Evolutionary conservation across 116 monocot genomes (phyloP).

Genomic region (Thalassia testudinum): DNA sequence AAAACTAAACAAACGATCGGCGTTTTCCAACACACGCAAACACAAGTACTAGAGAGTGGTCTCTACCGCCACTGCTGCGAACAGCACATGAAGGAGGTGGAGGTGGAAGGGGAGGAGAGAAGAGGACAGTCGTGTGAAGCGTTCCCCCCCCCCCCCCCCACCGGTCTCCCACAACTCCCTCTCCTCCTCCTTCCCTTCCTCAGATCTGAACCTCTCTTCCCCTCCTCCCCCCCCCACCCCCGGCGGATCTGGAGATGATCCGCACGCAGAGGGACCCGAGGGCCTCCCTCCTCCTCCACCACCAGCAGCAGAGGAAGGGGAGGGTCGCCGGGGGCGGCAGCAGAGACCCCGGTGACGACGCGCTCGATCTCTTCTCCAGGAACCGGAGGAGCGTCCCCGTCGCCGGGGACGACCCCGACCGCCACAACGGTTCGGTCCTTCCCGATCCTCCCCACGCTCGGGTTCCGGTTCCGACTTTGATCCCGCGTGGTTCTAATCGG

Average conservation of each 20-base stretch:
- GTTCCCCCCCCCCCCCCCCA: neutral
- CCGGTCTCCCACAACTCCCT: neutral
- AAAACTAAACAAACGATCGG: no score
- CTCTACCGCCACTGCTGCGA: no score
- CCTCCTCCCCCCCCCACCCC: no score
- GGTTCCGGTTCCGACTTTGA: no score
- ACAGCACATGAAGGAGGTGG: no score
- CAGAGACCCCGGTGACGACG: neutral
- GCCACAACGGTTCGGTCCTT: no score
- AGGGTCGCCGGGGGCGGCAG: neutral
- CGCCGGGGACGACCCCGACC: neutral
- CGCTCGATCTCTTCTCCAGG: slow-evolving; percentile 8
- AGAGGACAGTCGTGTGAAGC: neutral
- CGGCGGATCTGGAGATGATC: neutral
- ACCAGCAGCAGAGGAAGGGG: slow-evolving; percentile 2
- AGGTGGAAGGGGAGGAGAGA: neutral
- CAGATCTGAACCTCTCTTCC: neutral
- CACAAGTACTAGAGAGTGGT: no score
- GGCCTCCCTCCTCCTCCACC: neutral
- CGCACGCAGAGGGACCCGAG: neutral
- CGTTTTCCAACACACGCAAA: no score
- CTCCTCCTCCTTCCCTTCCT: neutral
- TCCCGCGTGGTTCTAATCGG: no score
- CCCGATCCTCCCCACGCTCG: no score
- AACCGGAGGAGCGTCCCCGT: slow-evolving; percentile 7